These are phyloP conservation scores for Fusarium penzigii DNA, from an alignment of 2,329 filamentous ascomycete species.

Conservation along the genomic window DNA sequence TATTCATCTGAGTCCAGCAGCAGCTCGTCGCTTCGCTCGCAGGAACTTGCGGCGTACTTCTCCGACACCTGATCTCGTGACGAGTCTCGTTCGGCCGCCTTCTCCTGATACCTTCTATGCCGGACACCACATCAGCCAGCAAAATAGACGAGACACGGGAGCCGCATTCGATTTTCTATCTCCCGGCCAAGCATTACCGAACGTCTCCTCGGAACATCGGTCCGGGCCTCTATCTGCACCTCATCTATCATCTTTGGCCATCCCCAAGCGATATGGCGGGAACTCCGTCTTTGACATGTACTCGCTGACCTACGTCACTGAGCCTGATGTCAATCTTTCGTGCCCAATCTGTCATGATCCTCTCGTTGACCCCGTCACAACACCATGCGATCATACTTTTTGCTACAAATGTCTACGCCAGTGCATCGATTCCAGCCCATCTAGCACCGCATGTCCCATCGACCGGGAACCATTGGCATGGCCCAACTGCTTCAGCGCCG, in stretches of 20 bases:
- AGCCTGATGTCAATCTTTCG: conserved; percentile 49
- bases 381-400: conserved; percentile 65
- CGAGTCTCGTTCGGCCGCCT: conserved; percentile 40
- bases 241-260: conserved; percentile 41
- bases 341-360: conserved; percentile 62
- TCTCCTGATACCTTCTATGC: conserved; percentile 39
- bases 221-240: conserved; percentile 38
- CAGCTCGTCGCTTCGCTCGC: conserved; percentile 38
- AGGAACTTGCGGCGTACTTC: conserved; percentile 37
- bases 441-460: conserved; percentile 54
- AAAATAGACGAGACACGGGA: conserved; percentile 21
- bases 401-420: conserved; percentile 58
- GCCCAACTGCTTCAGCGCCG: conserved; percentile 43
- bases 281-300: conserved; percentile 46
- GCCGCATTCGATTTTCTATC: conserved; percentile 12
- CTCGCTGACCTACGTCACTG: conserved; percentile 45
- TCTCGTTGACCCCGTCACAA: conserved; percentile 61
- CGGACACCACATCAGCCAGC: conserved; percentile 28
- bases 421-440: conserved; percentile 42
- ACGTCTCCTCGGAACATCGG: conserved; percentile 29
- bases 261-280: conserved; percentile 40
- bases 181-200: conserved; percentile 20
- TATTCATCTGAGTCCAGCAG: conserved; percentile 35
- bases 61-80: conserved; percentile 42
- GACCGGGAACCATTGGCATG: conserved; percentile 50